phyloP scores from a whole-genome alignment of 768 basidiomycete species.

The Rossbeevera mucosa region DNA sequence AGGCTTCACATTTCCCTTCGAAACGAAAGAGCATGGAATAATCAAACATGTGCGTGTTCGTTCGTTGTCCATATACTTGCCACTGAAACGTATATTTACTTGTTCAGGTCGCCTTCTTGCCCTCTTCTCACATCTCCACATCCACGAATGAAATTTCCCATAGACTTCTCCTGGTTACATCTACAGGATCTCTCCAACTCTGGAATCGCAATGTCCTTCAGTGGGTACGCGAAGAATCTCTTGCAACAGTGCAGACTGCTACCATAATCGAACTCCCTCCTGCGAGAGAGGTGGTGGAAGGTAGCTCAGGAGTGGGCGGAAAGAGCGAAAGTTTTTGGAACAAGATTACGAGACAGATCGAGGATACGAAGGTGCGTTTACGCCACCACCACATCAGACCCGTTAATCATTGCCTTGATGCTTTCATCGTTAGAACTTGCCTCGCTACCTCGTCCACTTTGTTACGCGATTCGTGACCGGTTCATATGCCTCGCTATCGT shows the following conservation, averaged over 20 bases:
- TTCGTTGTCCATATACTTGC: not conserved
- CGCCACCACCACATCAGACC: not conserved
- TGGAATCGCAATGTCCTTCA: slow-evolving; percentile 58
- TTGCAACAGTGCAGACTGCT: slow-evolving; percentile 58
- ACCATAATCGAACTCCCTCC: slow-evolving; percentile 80
- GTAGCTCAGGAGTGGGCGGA: slow-evolving; percentile 1
- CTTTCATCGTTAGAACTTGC: slow-evolving; percentile 51
- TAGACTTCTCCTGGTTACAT: slow-evolving; percentile 54
- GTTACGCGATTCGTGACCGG: slow-evolving; percentile 67
- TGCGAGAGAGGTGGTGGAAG: slow-evolving; percentile 23
- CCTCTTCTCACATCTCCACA: slow-evolving; percentile 37
- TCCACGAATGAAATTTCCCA: slow-evolving; percentile 35
- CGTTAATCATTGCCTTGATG: not conserved
- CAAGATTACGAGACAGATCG: slow-evolving; percentile 53
- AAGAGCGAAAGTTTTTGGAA: slow-evolving; percentile 43
- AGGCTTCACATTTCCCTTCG: slow-evolving; percentile 59
- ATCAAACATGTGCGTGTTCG: slow-evolving; percentile 53
- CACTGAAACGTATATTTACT: not conserved
- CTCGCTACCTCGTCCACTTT: slow-evolving; percentile 64
- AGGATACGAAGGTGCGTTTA: slow-evolving; percentile 50
- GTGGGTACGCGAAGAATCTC: slow-evolving; percentile 81
- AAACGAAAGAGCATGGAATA: slow-evolving; percentile 60
- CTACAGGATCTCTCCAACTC: slow-evolving; percentile 72
- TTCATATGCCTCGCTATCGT: slow-evolving; percentile 50
- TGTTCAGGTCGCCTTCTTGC: slow-evolving; percentile 45